Percentiles rank a stretch among this genome's conserved stretches.
phyloP scores from a whole-genome alignment of 352 stramenopile genomes.

The Pythium dissimile region DNA sequence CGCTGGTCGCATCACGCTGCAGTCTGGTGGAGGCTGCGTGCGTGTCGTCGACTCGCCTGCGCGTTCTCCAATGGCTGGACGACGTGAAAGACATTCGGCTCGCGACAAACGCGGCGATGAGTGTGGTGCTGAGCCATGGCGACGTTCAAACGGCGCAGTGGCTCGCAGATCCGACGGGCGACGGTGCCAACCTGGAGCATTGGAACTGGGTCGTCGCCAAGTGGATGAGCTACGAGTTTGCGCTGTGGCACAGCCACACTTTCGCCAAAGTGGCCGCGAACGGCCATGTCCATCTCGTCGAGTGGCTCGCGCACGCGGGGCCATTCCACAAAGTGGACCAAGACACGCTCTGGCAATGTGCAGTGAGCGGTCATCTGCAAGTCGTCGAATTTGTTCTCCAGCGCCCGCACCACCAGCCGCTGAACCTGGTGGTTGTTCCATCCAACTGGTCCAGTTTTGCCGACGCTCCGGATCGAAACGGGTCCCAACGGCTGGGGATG shows the following conservation, averaged over 20 bases:
- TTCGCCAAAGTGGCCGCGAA: slow-evolving; percentile 5
- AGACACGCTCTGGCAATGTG: slow-evolving; percentile 12
- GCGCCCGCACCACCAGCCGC: background rate
- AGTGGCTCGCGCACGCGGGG: slow-evolving; percentile 9
- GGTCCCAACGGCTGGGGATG: background rate
- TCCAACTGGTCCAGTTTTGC: slow-evolving; percentile 8
- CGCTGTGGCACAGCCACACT: slow-evolving; percentile 13
- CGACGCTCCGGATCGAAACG: background rate
- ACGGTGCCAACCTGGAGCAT: slow-evolving; percentile 3
- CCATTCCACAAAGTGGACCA: slow-evolving; percentile 12
- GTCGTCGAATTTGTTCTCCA: slow-evolving; percentile 14
- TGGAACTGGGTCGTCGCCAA: slow-evolving; percentile 17
- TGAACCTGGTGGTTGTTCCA: slow-evolving; percentile 7
- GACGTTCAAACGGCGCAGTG: slow-evolving; percentile 15
- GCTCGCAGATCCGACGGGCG: slow-evolving; percentile 11
- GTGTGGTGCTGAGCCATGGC: slow-evolving; percentile 5
- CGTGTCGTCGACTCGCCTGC: slow-evolving; percentile 6
- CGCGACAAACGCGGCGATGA: slow-evolving; percentile 8
- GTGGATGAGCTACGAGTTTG: slow-evolving; percentile 23
- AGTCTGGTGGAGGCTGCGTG: slow-evolving; percentile 16
- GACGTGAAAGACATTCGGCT: slow-evolving; percentile 5
- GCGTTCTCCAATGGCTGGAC: slow-evolving; percentile 12
- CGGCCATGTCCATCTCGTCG: slow-evolving; percentile 8
- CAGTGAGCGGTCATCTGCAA: slow-evolving; percentile 3
- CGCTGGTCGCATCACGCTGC: background rate